phyloP scores from a whole-genome alignment of 2,329 filamentous ascomycete species.

The Curvularia hawaiiensis region DNA sequence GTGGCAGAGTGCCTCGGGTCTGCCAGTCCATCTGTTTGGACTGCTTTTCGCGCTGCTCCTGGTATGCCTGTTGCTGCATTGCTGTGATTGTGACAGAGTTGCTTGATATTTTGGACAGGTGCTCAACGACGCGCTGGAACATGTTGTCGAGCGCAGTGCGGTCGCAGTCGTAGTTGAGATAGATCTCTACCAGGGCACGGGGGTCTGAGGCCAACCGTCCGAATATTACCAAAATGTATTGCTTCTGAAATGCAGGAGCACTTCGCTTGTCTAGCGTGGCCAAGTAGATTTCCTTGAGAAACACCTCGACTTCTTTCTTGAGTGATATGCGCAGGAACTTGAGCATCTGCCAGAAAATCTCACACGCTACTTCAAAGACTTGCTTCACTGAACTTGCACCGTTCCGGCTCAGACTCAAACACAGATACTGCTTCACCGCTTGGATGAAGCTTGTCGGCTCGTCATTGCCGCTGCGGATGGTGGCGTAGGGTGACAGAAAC shows the following conservation, averaged over 20 bases:
- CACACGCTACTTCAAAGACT: conserved; percentile 94
- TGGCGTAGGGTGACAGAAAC: conserved; percentile 89
- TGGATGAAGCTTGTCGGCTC: conserved; percentile 90
- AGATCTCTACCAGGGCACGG: conserved; percentile 87
- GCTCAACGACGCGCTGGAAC: conserved; percentile 92
- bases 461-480: conserved; percentile 89
- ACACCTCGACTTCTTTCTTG: conserved; percentile 99
- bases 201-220: conserved; percentile 85
- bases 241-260: conserved; percentile 87
- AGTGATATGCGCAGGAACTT: conserved; percentile 92
- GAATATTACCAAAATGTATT: conserved; percentile 86
- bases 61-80: conserved; percentile 82
- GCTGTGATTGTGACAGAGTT: conserved; percentile 76
- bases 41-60: conserved; percentile 73
- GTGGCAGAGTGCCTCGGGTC: conserved; percentile 80
- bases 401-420: conserved; percentile 91
- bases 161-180: conserved; percentile 98
- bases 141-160: conserved; percentile 92
- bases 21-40: conserved; percentile 78
- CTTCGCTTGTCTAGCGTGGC: conserved; percentile 87
- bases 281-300: conserved; percentile 95
- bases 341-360: conserved; percentile 98
- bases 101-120: conserved; percentile 85
- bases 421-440: conserved; percentile 95
- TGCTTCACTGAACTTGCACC: conserved; percentile 89